Evolutionary conservation across 495 filamentous ascomycete species (phyloP), one percentile per base, ranked within the genome.

Genomic region (Podospora pseudopauciseta): DNA sequence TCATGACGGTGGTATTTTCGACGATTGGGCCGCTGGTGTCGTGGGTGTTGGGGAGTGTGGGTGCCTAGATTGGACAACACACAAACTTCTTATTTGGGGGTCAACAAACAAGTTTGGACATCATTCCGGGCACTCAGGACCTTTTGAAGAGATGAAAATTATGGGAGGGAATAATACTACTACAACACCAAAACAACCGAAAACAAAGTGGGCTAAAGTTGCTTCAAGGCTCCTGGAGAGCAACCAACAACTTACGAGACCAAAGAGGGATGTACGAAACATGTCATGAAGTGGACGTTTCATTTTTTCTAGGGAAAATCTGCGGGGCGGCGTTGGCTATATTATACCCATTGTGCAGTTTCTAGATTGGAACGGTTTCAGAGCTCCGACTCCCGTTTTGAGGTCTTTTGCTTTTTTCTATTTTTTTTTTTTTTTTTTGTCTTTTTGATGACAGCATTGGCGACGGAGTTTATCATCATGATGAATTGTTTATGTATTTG

Each of bases 1-100:
- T 80, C 15, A 80, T 82, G 73, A 84, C 79, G 4, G 82, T 84
- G 2, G 80, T 78, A 34, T 78, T 84, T 53, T 77, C 80, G 1
- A 74, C 73, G 3, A 74, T 80, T 1, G 65, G 69, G 58, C 77
- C 79, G 28, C 68, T 80, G 32, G 70, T 71, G 1, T 32, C 23
- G 9, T 74, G 72, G 72, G 60, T 77, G 13, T 61, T 79, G 4
- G 32, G 57, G 2, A 39, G 65, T 16, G 71, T 77, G 6, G 68
- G 28, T 49, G 32, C 5, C 30, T 23, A 23, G 20, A 15, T 64
- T 44, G 3, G 49, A 60, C 30, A 32, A 20, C 30, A 30, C 2
- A 30, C 16, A 23, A 23, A 23, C 23, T 23, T 62, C 9, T 62
- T 30, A 39, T 15, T 30, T 5, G 9, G 0, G 60, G 5, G 18